Base-by-base conservation (phyloP, 441 rosid species). In the Raphanus hybrid region DNA sequence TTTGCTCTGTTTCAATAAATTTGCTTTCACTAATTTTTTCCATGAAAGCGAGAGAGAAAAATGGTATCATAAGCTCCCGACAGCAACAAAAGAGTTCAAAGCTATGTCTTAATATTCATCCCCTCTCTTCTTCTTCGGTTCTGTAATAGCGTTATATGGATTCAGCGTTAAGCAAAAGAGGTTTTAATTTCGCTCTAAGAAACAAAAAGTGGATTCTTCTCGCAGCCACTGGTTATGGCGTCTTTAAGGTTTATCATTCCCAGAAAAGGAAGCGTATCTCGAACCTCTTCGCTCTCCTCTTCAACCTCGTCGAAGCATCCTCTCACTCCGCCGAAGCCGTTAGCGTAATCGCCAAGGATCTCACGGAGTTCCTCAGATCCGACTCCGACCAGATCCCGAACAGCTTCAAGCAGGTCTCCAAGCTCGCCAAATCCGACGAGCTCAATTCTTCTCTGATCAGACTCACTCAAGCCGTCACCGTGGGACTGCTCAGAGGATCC, bases 301-400 rank as follows among this genome's bases (percentile, higher is more conserved):
- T 85, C 70, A 88, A 92, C 3, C 48, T 92, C 67, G 77, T 86
- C n/a, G 92, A 88, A 79, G 87, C 86, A 2, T 68, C 90, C 20
- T 86, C 93, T 26, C 84, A 90, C 64, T 87, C 92, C 18, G 86
- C 96, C 16, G 87, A 86, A 66, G 50, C 88, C 0, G 63, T 88
- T 6, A 79, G 82, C 5, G 64, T 89, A 9, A 79, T 94, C 45
- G 77, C 93, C 0, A 88, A 75, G 15, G 97, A 94, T 69, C 82
- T 90, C 18, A 86, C 87, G 14, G 76, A 55, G 34, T 91, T 89
- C 71, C 81, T 89, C 60, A 83, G 71, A 67, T 92, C 94, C 16
- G 88, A 90, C 26, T 90, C 91, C 0, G 92, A 94, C 65, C 84
- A 86, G 79, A 86, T 90, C 62, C 97, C 98, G 0, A 90, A 82